Evolutionary conservation across 306 rosid genomes (phyloP).

Genomic region (Spatholobus suberectus): DNA sequence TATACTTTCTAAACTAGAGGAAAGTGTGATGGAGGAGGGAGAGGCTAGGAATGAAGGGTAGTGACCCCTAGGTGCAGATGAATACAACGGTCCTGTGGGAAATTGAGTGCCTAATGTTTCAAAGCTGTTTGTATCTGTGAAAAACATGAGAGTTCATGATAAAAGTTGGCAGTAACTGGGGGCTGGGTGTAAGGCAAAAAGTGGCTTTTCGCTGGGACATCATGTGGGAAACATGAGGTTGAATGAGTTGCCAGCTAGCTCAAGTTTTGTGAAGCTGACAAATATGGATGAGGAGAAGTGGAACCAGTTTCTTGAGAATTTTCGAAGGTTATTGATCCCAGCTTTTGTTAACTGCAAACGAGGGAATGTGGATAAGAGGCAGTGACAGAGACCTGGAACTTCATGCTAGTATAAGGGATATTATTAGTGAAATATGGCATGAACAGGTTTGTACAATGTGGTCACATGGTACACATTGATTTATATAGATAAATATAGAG

Average conservation of each 20-base stretch:
- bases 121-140: constrained; percentile 49
- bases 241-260: constrained; percentile 56
- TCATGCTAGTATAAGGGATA: constrained; percentile 73
- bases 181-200: constrained; percentile 49
- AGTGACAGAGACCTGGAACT: constrained; percentile 75
- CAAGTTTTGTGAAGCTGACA: constrained; percentile 66
- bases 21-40: constrained; percentile 50
- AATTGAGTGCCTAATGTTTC: constrained; percentile 44
- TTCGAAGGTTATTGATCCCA: constrained; percentile 58
- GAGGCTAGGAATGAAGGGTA: constrained; percentile 44
- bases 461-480: constrained; percentile 31
- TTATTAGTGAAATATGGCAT: not conserved
- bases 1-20: constrained; percentile 58
- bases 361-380: constrained; percentile 53
- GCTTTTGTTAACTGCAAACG: constrained; percentile 58
- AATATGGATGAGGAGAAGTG: constrained; percentile 72
- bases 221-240: constrained; percentile 62
- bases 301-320: constrained; percentile 67
- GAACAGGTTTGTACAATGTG: constrained; percentile 35
- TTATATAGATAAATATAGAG: constrained; percentile 17
- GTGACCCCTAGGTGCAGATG: constrained; percentile 41
- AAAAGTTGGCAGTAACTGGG: constrained; percentile 55
- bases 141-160: constrained; percentile 41
- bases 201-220: constrained; percentile 47
- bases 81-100: constrained; percentile 13